Base-by-base conservation (phyloP, 2,329 filamentous ascomycete genomes). In the Aureobasidium sp. region DNA sequence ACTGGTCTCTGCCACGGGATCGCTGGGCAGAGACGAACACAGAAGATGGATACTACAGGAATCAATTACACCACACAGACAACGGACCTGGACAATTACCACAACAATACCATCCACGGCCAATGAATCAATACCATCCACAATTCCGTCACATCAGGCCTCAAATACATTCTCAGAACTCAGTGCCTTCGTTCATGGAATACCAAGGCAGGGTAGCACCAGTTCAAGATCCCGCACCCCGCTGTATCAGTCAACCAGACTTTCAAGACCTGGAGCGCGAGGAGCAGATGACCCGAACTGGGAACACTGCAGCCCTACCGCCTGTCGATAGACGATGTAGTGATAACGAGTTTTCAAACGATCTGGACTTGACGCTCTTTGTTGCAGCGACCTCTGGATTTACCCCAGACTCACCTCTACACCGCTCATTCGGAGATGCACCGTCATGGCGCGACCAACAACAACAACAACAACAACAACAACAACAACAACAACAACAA, bases 371-470 rank as follows among this genome's bases (percentile, higher is more conserved):
- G 56, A 65, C 66, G 27, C 61, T 72, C 4, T 72, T 72, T 49
- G 70, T 68, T 5, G 67, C 70, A 49, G 71, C 71, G 14, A 72
- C 70, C 5, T 68, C 68, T 14, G 71, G 71, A 15, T 63, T 72
- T 14, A 69, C 65, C 11, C 68, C 68, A 9, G 56, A 63, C 11
- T 57, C 54, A 22, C 61, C 44, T 33, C 3, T 60, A 40, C 57
- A 60, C 45, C 54, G 54, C 54, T 58, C 54, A 35, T 57, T 57
- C 19, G 53, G 27, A 27, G 31, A 27, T n/a, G 33, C 33, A 9
- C 40, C 40, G 17, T 48, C 54, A 48, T 58, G 22, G 40, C 54
- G 42, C 31, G 48, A 63, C 11, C 45, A 48, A 31, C 50, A 61
- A 24, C 37, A 22, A 40, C 48, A 24, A 24, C 24, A 24, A 24